Base-by-base conservation (phyloP, 2,329 filamentous ascomycete species). In the Diaporthe citrichinensis region DNA sequence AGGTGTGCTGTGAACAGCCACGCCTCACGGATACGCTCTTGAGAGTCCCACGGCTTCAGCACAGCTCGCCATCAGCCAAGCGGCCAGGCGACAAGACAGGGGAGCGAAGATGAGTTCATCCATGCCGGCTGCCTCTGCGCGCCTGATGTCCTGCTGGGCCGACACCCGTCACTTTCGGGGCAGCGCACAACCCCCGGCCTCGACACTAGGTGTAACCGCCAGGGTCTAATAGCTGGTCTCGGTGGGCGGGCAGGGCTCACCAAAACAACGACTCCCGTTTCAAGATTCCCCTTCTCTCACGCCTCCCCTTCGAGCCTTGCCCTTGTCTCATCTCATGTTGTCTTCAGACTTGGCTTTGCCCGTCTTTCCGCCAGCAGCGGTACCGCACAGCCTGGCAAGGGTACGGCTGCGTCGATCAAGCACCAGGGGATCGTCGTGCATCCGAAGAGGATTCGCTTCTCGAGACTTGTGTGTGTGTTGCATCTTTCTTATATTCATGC, bases 401-500 rank as follows among this genome's bases (percentile, higher is more conserved):
- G 65, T 62, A 72, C 58, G 74, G 74, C 58, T 75, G 74, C 74
- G 74, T 72, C 74, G 74, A 75, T 75, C 74, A 75, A 67, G 71
- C 74, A 72, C 46, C 57, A 72, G 55, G 68, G 69, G 59, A 73
- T 73, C 68, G 68, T 57, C 74, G 44, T 72, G 72, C 74, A 55
- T 75, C 74, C 73, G 68, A 72, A 53, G 31, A 72, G 44, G 67
- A 74, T 46, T n/a, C 44, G 57, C 73, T 34, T 44, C 61, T 53
- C 65, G 65, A 68, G 65, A 55, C 65, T 68, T 31, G 34, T 57
- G 68, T 58, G 68, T 68, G 39, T 72, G 58, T 51, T 59, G 59
- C 68, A 72, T 46, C 74, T 74, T 15, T 77, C 74, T 76, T 65
- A 73, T 78, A 78, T 78, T 75, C 76, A 59, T 74, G 65, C 77